A percentile compares a stretch with the other conserved stretches of the same genome.
phyloP scores from a whole-genome alignment of 208 protist species.

The Acanthamoeba rhysodes region DNA sequence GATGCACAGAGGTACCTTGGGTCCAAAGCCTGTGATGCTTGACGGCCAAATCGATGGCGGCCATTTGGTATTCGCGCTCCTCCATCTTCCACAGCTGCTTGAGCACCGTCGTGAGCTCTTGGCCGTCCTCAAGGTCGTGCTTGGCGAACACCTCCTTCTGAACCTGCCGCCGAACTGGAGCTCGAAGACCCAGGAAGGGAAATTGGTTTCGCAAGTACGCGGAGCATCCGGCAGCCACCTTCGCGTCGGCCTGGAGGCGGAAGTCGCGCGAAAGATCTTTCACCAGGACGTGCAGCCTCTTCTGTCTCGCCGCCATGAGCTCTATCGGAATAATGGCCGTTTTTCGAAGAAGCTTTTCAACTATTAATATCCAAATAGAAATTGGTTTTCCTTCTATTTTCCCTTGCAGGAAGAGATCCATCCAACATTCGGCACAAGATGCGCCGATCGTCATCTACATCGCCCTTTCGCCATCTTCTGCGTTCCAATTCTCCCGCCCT shows the following conservation, averaged over 20 bases:
- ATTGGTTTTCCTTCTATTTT: background rate
- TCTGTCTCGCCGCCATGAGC: background rate
- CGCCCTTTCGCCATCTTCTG: background rate
- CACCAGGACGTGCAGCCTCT: constrained; percentile 12
- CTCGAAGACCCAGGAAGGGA: background rate
- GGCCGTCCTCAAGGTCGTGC: background rate
- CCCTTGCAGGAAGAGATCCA: too few species aligned
- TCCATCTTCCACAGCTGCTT: constrained; percentile 66
- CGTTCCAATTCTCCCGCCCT: background rate
- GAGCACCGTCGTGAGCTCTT: background rate
- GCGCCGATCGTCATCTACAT: background rate
- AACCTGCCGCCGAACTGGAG: background rate
- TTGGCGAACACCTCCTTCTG: constrained; percentile 55
- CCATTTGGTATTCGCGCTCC: constrained; percentile 27
- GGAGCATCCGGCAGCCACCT: background rate
- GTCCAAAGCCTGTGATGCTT: constrained; percentile 25
- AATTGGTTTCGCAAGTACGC: constrained; percentile 31
- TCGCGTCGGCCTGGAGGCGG: background rate
- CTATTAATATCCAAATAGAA: background rate
- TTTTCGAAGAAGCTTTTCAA: background rate
- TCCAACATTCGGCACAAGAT: too few species aligned
- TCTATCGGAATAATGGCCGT: background rate
- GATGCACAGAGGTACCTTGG: background rate
- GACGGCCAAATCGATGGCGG: constrained; percentile 36
- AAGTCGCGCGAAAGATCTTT: background rate